These are phyloP conservation scores for Hyaloperonospora arabidopsidis DNA, from an alignment of 352 stramenopile species.

Conservation along the genomic window DNA sequence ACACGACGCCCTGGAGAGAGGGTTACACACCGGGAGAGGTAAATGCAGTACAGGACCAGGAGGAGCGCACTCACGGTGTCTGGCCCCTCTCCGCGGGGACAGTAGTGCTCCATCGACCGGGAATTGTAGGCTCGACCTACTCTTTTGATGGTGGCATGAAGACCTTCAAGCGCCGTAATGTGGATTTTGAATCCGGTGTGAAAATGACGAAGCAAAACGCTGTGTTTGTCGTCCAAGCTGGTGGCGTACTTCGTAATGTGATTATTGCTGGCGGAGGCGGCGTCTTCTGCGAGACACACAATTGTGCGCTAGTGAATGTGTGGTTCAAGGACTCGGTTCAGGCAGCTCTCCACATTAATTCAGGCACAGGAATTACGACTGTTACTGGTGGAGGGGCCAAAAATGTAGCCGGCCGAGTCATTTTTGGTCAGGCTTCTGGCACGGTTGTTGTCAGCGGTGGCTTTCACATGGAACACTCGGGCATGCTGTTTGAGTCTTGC, in stretches of 20 bases:
- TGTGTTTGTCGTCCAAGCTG: constrained; percentile 56
- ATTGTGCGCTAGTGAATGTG: constrained; percentile 51
- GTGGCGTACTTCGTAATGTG: constrained; percentile 52
- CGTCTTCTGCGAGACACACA: constrained; percentile 51
- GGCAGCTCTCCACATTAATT: constrained; percentile 41
- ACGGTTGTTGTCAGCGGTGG: constrained; percentile 44
- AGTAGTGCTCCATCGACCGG: constrained; percentile 26
- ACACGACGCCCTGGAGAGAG: constrained; percentile 6
- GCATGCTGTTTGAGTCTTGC: constrained; percentile 50
- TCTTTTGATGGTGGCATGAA: constrained; percentile 60
- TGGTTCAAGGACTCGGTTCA: constrained; percentile 55
- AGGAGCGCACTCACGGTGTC: constrained; percentile 17
- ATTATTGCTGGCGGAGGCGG: constrained; percentile 48
- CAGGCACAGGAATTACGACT: constrained; percentile 45
- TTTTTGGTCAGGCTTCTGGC: constrained; percentile 41
- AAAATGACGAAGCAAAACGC: constrained; percentile 34
- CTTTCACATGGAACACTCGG: constrained; percentile 47
- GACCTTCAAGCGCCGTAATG: constrained; percentile 46
- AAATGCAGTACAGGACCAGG: constrained; percentile 5
- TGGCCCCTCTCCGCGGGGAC: constrained; percentile 42
- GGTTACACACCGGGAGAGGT: constrained; percentile 19
- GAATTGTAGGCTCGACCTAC: constrained; percentile 23
- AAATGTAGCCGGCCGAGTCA: constrained; percentile 34
- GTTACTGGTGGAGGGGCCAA: constrained; percentile 47
- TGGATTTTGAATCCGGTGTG: constrained; percentile 30